A percentile compares a stretch with the other conserved stretches of the same genome.
Conservation (phyloP, 176 grass and related monocot species). For the Carex myosuroides region DNA sequence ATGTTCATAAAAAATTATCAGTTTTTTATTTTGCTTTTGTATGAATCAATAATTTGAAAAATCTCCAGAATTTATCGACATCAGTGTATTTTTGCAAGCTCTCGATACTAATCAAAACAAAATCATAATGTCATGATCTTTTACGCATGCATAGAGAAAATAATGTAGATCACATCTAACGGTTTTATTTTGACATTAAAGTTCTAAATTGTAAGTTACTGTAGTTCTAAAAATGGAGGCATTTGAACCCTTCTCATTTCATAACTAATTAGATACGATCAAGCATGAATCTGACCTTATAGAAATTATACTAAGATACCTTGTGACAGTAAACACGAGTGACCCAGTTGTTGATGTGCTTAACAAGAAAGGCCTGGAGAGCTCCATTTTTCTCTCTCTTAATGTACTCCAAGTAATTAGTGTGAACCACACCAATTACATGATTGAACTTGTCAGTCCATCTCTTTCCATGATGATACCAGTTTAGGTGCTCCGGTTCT, state of each 20-base stretch:
- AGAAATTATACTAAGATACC: conserved; percentile 33
- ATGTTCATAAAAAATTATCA: too few species aligned
- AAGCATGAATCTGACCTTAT: neutral
- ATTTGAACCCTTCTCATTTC: neutral
- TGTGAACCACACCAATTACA: conserved; percentile 87
- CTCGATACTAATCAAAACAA: too few species aligned
- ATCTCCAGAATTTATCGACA: too few species aligned
- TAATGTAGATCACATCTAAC: too few species aligned
- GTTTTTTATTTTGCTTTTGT: too few species aligned
- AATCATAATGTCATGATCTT: too few species aligned
- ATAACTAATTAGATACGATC: neutral
- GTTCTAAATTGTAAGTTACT: too few species aligned
- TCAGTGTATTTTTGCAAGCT: too few species aligned
- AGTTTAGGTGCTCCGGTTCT: conserved; percentile 98
- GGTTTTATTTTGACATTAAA: too few species aligned
- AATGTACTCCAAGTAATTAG: conserved; percentile 97
- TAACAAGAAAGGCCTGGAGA: conserved; percentile 87
- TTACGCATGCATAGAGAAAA: too few species aligned
- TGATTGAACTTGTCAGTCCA: conserved; percentile 99
- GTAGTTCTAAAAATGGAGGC: too few species aligned
- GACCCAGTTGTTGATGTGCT: conserved; percentile 95
- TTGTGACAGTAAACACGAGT: conserved; percentile 90
- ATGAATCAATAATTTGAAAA: too few species aligned
- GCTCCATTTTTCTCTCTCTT: conserved; percentile 91
- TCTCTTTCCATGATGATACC: conserved; percentile 97